A percentile compares a stretch with the other conserved stretches of the same genome.
These are phyloP conservation scores for Corynascus novoguineensis DNA, from an alignment of 495 filamentous ascomycete species.

Conservation along the genomic window DNA sequence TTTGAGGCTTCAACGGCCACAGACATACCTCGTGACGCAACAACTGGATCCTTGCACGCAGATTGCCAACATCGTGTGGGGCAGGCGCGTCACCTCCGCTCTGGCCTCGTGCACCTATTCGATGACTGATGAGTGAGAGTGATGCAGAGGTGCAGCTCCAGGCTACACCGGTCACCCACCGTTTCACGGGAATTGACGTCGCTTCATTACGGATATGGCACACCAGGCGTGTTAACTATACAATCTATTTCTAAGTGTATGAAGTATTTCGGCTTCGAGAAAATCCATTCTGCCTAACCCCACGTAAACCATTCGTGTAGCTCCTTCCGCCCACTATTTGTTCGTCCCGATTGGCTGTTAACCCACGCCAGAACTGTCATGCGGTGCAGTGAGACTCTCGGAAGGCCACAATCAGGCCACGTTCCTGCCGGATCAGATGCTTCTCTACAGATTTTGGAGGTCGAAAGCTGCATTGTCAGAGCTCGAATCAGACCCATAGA, in stretches of 20 bases:
- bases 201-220: background rate
- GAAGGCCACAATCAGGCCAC: too few species aligned
- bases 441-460: too few species aligned
- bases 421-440: too few species aligned
- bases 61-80: background rate
- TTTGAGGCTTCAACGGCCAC: background rate
- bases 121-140: background rate
- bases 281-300: too few species aligned
- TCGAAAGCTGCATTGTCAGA: too few species aligned
- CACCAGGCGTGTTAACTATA: background rate
- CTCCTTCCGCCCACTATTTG: too few species aligned
- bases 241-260: too few species aligned
- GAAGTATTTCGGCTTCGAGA: background rate
- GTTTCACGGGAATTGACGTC: background rate
- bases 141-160: background rate
- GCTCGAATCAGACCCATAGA: too few species aligned
- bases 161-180: background rate
- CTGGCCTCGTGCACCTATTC: background rate
- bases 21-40: constrained; percentile 10
- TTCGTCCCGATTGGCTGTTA: too few species aligned
- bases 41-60: background rate
- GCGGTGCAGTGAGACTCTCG: too few species aligned
- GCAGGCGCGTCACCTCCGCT: background rate
- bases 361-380: too few species aligned
- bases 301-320: too few species aligned